Conservation (phyloP, 192 early-diverging fungal species). For the Dissophora globulifera region DNA sequence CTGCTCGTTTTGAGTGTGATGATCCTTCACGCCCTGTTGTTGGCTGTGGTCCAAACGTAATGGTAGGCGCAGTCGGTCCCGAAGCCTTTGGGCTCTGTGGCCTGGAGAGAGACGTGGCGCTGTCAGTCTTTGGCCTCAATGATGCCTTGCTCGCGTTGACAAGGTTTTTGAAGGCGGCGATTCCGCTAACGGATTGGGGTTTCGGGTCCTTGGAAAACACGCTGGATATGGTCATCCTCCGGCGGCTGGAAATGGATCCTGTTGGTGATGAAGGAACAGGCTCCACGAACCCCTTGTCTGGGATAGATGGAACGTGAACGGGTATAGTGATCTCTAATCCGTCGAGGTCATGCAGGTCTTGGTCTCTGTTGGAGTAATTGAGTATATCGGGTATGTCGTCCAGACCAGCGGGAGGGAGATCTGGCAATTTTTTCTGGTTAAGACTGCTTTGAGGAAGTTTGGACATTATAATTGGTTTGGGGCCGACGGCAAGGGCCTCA, state of each 20-base stretch:
- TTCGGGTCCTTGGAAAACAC: conserved; percentile 40
- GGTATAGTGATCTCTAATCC: background rate
- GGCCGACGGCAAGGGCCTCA: conserved; percentile 1
- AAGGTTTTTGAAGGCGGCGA: conserved; percentile 16
- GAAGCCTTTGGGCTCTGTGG: background rate
- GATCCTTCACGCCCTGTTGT: background rate
- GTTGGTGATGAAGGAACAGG: background rate
- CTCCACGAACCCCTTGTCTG: background rate
- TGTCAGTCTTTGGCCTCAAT: conserved; percentile 1
- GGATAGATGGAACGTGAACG: background rate
- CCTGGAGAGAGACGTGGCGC: background rate
- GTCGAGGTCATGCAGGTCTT: background rate
- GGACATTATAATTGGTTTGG: conserved; percentile 8
- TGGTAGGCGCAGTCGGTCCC: background rate
- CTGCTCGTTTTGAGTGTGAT: conserved; percentile 1
- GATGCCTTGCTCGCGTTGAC: conserved; percentile 15
- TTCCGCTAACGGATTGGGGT: background rate
- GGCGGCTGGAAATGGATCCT: background rate
- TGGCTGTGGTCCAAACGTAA: background rate
- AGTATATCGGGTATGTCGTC: conserved; percentile 24
- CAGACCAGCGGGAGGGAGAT: background rate
- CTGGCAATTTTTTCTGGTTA: conserved; percentile 20
- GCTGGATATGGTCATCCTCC: conserved; percentile 21
- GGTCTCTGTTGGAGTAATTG: background rate
- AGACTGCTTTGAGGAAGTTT: conserved; percentile 13